Base-by-base conservation (phyloP, 2,329 filamentous ascomycete species). In the Pyrenochaeta sp. region DNA sequence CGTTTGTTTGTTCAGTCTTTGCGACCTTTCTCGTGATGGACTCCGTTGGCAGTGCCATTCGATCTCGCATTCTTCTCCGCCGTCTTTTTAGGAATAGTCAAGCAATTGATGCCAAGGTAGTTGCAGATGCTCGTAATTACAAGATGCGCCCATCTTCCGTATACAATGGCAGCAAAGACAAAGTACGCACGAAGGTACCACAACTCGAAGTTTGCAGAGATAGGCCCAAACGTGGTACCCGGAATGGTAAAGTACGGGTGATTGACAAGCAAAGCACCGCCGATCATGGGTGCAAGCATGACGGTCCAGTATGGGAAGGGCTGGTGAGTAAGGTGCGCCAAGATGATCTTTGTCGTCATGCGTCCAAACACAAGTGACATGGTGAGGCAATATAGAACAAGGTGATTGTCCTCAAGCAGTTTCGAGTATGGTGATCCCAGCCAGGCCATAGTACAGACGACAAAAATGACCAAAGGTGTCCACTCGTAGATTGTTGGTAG, bases 321-420 rank as follows among this genome's bases (percentile, higher is more conserved):
- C 75, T 98, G 95, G 59, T 87, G 87, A 1, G 95, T 95, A 45
- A 99, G 82, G 76, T 99, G 95, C 2, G 95, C 94, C 15, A 99
- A 87, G 72, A 99, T 99, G 77, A 98, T 98, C 82, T 98, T 99
- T 33, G 95, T 99, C 0, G 95, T 98, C 89, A 99, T 92, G 64
- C 95, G 90, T 31, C 95, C 95, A 75, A 99, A 98, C 54, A 97
- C 95, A 68, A 98, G 93, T n/a, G 91, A 90, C 83, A 98, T 90
- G 54, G 91, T 96, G 55, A 96, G 78, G 80, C 93, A 97, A 77
- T 97, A 96, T 41, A 98, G 85, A 10, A 96, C 87, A 1, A 99
- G 85, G 70, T 95, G 90, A 78, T 98, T 97, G 55, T 96, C 87
- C 31, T 80, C 78, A 71, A 96, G 84, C 32, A 99, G 79, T 10